Percentiles rank a stretch among this genome's conserved stretches.
Conservation (phyloP, 1,284 basidiomycete species). For the Tylopilus sp. region DNA sequence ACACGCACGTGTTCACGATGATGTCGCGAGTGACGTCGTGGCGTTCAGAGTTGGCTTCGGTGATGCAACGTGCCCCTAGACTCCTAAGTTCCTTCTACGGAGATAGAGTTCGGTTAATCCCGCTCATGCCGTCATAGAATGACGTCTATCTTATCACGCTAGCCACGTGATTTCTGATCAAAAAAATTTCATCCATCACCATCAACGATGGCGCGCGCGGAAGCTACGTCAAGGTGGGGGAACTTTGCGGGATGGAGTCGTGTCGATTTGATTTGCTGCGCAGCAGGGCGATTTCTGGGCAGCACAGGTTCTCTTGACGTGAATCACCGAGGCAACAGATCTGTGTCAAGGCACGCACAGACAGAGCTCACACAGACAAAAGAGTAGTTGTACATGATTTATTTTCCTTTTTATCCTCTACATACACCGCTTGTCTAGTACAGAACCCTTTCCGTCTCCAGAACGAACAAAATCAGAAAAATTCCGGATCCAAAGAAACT, state of each 20-base stretch:
- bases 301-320: background rate
- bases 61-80: conserved; percentile 18
- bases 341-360: background rate
- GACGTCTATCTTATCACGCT: background rate
- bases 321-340: conserved; percentile 8
- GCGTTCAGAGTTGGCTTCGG: background rate
- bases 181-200: conserved; percentile 9
- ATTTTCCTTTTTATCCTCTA: conserved; percentile 12
- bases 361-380: background rate
- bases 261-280: conserved; percentile 2
- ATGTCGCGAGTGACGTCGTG: conserved; percentile 27
- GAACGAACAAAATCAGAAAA: background rate
- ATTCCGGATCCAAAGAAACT: background rate
- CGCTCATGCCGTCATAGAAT: conserved; percentile 14
- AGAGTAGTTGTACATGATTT: conserved; percentile 14
- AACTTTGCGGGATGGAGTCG: background rate
- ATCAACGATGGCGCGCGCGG: too few relatives aligned
- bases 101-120: conserved; percentile 5
- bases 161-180: conserved; percentile 10
- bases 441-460: conserved; percentile 8
- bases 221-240: background rate
- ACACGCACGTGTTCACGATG: conserved; percentile 18
- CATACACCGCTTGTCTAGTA: conserved; percentile 20
- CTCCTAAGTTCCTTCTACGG: background rate
- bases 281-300: background rate